Percentiles rank a stretch among this genome's conserved stretches.
Evolutionary conservation across 2,329 filamentous ascomycete genomes (phyloP).

Genomic region (Ophidiomyces ophidiicola): DNA sequence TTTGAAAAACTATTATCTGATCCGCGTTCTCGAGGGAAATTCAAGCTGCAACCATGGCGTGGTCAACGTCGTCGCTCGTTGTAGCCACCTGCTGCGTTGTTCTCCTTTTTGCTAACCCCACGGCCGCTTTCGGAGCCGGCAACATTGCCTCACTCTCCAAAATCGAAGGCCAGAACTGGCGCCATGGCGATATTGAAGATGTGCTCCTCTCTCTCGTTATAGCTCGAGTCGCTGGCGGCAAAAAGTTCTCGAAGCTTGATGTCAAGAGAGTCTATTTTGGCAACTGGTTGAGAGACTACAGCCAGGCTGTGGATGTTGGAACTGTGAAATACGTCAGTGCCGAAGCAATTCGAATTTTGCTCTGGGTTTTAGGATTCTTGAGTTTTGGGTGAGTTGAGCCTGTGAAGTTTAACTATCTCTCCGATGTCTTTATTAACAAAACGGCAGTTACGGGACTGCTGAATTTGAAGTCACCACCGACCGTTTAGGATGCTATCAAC

Average conservation of each 20-base stretch:
- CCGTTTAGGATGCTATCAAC: conserved; percentile 67
- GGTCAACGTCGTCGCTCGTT: conserved; percentile 25
- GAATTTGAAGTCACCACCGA: conserved; percentile 78
- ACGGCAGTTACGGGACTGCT: conserved; percentile 47
- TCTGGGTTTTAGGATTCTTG: conserved; percentile 83
- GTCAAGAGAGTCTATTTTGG: conserved; percentile 90
- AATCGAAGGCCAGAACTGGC: conserved; percentile 77
- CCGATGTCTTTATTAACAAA: too few species aligned
- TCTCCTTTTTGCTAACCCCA: conserved; percentile 54
- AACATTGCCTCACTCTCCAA: conserved; percentile 74
- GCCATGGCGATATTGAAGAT: conserved; percentile 88
- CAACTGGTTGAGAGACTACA: conserved; percentile 91
- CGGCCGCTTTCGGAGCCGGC: conserved; percentile 71
- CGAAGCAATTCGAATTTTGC: conserved; percentile 77
- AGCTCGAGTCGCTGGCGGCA: conserved; percentile 51
- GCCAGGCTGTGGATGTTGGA: conserved; percentile 84
- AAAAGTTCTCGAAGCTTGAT: conserved; percentile 80
- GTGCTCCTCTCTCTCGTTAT: conserved; percentile 62
- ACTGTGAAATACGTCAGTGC: conserved; percentile 83
- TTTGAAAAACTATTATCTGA: background rate
- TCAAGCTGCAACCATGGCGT: conserved; percentile 14
- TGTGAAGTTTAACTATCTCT: background rate
- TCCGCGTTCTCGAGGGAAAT: too few species aligned
- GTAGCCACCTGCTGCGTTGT: conserved; percentile 42
- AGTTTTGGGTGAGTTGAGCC: conserved; percentile 63